These are phyloP conservation scores for Phtheirospermum japonicum DNA, from an alignment of 257 asterid species.

Conservation along the genomic window DNA sequence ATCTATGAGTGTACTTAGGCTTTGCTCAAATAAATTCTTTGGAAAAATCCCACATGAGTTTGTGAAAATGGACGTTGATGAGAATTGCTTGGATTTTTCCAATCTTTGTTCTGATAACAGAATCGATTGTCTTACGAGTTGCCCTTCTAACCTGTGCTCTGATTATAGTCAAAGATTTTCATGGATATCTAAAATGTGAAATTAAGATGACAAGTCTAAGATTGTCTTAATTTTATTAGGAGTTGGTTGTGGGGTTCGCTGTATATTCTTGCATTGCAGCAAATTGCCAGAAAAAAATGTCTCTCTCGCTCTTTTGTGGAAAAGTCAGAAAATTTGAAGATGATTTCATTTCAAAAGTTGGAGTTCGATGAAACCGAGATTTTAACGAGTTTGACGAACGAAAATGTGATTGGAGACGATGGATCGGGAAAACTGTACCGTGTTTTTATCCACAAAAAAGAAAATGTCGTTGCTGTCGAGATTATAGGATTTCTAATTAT, in stretches of 20 bases:
- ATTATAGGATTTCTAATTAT: too few species aligned
- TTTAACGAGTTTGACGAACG: conserved; percentile 46
- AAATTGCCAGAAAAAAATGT: conserved; percentile 22
- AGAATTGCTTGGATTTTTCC: conserved; percentile 30
- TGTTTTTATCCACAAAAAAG: conserved; percentile 33
- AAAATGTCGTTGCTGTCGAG: conserved; percentile 47
- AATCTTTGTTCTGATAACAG: conserved; percentile 33
- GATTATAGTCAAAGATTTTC: conserved; percentile 6
- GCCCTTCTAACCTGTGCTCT: conserved; percentile 28
- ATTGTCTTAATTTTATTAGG: conserved; percentile 5
- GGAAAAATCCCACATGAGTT: conserved; percentile 34
- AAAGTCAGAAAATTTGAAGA: conserved; percentile 20
- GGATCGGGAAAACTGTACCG: conserved; percentile 60
- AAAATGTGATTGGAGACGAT: conserved; percentile 52
- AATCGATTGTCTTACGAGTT: conserved; percentile 8
- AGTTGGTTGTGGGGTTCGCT: conserved; percentile 22
- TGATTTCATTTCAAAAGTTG: conserved; percentile 37
- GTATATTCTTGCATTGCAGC: conserved; percentile 20
- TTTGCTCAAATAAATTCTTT: conserved; percentile 30
- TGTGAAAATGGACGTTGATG: conserved; percentile 19
- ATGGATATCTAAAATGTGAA: conserved; percentile 18
- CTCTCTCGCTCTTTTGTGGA: not conserved
- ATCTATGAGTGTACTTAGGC: conserved; percentile 15
- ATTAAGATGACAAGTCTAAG: not conserved
- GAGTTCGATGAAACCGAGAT: conserved; percentile 46